Conservation (phyloP, 139 green algal genomes). For the Ulvella scutata region DNA sequence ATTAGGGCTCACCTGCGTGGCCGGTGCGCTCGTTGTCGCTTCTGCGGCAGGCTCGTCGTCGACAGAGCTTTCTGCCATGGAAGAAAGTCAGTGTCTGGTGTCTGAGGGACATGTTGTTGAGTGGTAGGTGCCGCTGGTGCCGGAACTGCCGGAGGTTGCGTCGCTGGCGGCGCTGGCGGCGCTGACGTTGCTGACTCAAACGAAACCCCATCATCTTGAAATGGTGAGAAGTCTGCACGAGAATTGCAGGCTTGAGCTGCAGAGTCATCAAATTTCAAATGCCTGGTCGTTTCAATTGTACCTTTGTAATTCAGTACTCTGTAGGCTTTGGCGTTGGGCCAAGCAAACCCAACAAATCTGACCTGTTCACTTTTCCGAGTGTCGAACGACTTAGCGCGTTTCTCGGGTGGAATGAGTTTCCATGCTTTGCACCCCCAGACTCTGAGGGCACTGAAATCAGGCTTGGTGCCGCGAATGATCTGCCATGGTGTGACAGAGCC, state of each 20-base stretch:
- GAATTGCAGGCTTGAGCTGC: neutral
- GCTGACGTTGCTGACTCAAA: neutral
- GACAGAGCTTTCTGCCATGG: neutral
- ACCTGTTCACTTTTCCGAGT: neutral
- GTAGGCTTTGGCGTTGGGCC: neutral
- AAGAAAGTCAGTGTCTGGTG: neutral
- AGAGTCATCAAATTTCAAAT: neutral
- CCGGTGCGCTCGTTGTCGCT: too few species aligned
- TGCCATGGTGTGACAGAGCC: neutral
- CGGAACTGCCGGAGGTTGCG: neutral
- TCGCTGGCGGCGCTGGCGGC: neutral
- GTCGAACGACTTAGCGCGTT: neutral
- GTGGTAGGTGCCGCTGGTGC: too few species aligned
- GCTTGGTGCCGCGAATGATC: neutral
- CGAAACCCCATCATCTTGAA: neutral
- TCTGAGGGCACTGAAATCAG: neutral
- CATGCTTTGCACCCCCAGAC: neutral
- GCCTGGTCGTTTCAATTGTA: neutral
- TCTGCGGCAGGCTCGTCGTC: neutral
- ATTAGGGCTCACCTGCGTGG: too few species aligned
- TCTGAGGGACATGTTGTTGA: neutral
- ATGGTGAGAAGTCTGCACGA: neutral
- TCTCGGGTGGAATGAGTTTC: neutral
- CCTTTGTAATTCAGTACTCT: neutral
- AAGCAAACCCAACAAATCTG: neutral